Base-by-base conservation (phyloP, 495 filamentous ascomycete species). In the Hypoxylon rickii region DNA sequence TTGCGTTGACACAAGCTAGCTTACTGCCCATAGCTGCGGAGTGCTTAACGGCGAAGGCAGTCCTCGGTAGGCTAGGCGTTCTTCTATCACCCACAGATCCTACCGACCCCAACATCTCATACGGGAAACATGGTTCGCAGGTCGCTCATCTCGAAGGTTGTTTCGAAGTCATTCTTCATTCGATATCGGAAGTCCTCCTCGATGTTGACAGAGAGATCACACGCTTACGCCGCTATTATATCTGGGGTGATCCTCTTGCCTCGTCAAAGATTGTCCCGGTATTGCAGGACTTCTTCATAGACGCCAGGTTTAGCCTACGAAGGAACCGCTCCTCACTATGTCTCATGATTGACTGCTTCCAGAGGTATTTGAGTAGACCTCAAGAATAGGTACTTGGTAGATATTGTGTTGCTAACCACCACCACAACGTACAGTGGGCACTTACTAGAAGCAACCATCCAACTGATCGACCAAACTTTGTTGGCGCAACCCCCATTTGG, bases 91-190 rank as follows among this genome's bases (percentile, higher is more conserved):
- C 39, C 12, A 29, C 40, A 20, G 42, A 38, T 11, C 33, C 33
- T 11, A 13, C 8, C 0, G 48, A 29, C 1, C 16, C 18, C 6
- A 22, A 53, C 18, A 19, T 19, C n/a, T 19, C 7, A 21, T 13
- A 53, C 11, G 48, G 33, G 12, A 31, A 10, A 3, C 26, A 34
- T 13, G 29, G 20, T 15, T 15, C 13, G 19, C 48, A 47, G 53
- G 21, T 48, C 10, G 51, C 48, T 4, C 31, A 48, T 8, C 52
- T 56, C 3, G 46, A 51, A 10, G 36, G 44, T 39, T 62, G 51
- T 22, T 62, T 62, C 21, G 58, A 62, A 48, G 58, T 56, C 11
- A 36, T 62, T n/a, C 34, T 55, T 8, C 58, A 62, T 2, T 51
- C 42, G 8, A 56, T 51, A 44, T 62, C 58, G 4, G 51, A 62